Conservation (phyloP, 192 early-diverging fungal genomes). For the Pecoramyces ruminantium region DNA sequence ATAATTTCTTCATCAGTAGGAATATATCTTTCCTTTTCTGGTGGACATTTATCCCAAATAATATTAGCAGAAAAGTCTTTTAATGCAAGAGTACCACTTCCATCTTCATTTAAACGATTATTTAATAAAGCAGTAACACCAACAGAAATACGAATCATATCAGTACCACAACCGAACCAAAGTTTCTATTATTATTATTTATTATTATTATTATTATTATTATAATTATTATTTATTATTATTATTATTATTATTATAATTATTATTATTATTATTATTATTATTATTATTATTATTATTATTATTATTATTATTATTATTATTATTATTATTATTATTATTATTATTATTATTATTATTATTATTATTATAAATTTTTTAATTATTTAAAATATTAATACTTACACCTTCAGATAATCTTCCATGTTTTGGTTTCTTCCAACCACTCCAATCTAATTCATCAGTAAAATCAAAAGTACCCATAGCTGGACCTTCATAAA, state of each 20-base stretch:
- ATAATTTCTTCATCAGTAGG: not conserved
- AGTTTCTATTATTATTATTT: not conserved
- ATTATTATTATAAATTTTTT: too few species aligned
- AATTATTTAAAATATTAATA: not conserved
- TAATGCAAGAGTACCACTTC: not conserved
- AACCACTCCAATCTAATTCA: not conserved
- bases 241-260: too few species aligned
- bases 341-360: too few species aligned
- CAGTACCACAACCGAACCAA: not conserved
- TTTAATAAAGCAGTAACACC: not conserved
- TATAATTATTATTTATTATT: too few species aligned
- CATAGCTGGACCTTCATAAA: not conserved
- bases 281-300: too few species aligned
- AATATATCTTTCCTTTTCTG: not conserved
- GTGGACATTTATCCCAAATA: not conserved
- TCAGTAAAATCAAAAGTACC: not conserved
- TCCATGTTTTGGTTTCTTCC: not conserved
- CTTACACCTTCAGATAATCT: not conserved
- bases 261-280: too few species aligned
- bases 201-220: too few species aligned
- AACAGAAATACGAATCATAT: not conserved
- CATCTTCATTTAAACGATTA: not conserved
- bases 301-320: not conserved
- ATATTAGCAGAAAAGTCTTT: not conserved
- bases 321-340: too few species aligned